A percentile compares a stretch with the other conserved stretches of the same genome.
Conservation (phyloP, 169 alveolate genomes). For the Plasmodium cynomolgi region DNA sequence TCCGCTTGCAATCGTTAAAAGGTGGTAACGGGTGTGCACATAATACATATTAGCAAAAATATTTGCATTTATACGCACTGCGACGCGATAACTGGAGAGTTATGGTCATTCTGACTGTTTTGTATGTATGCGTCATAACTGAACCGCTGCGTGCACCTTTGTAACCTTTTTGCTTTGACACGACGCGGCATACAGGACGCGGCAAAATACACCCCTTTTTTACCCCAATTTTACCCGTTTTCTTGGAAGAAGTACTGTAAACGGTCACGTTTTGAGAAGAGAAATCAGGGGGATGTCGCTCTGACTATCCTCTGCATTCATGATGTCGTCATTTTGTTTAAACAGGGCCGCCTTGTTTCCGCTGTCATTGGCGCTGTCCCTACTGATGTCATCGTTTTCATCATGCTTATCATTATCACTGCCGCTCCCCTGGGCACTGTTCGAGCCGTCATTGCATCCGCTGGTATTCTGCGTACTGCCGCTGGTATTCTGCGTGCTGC, state of each 20-base stretch:
- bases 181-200: neutral
- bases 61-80: neutral
- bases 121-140: neutral
- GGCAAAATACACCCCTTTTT: neutral
- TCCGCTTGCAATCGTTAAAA: neutral
- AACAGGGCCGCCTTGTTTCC: neutral
- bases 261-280: neutral
- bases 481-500: neutral
- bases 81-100: neutral
- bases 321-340: neutral
- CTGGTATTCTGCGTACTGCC: slow-evolving; percentile 1
- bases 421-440: neutral
- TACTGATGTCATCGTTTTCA: neutral
- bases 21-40: neutral
- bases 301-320: neutral
- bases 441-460: neutral
- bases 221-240: neutral
- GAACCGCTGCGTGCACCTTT: neutral
- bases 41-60: neutral
- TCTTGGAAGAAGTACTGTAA: neutral
- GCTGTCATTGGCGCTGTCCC: neutral
- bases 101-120: neutral
- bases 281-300: neutral
- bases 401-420: neutral
- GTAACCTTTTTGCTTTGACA: neutral